Evolutionary conservation across 192 early-diverging fungal genomes (phyloP).

Genomic region (Dimargaris verticillata): DNA sequence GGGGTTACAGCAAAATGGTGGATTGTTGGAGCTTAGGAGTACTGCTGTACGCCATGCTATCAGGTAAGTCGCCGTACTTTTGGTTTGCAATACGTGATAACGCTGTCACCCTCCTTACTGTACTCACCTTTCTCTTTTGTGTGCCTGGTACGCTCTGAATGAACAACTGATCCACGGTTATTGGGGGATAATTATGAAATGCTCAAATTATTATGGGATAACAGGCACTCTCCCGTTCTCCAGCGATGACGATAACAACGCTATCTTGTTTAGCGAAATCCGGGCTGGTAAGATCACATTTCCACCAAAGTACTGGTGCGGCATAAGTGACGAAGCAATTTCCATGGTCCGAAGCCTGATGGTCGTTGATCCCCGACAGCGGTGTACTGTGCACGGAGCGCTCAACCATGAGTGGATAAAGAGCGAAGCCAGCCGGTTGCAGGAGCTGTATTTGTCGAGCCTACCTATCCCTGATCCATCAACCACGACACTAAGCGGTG

Average conservation of each 20-base stretch:
- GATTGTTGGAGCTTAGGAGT: conserved; percentile 65
- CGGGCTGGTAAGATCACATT: conserved; percentile 27
- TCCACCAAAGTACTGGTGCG: conserved; percentile 25
- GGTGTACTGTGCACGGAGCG: conserved; percentile 33
- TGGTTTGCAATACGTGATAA: too few relatives aligned
- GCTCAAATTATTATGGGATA: too few relatives aligned
- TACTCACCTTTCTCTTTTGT: too few relatives aligned
- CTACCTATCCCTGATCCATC: not conserved
- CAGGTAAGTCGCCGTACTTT: conserved; percentile 10
- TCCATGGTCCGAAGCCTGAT: conserved; percentile 26
- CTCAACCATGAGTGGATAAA: conserved; percentile 40
- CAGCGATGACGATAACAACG: conserved; percentile 22
- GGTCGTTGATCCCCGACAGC: conserved; percentile 22
- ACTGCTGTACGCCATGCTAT: conserved; percentile 62
- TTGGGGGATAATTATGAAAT: too few relatives aligned
- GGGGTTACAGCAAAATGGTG: conserved; percentile 37
- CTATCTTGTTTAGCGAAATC: conserved; percentile 24
- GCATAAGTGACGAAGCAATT: conserved; percentile 23
- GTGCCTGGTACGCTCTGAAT: too few relatives aligned
- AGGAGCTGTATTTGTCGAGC: conserved; percentile 23
- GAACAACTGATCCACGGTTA: too few relatives aligned
- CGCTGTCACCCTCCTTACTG: too few relatives aligned
- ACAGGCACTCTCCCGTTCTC: conserved; percentile 24
- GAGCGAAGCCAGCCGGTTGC: conserved; percentile 20
- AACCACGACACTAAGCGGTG: not conserved